Conservation (phyloP, 192 early-diverging fungal species). For the Mortierella claussenii region DNA sequence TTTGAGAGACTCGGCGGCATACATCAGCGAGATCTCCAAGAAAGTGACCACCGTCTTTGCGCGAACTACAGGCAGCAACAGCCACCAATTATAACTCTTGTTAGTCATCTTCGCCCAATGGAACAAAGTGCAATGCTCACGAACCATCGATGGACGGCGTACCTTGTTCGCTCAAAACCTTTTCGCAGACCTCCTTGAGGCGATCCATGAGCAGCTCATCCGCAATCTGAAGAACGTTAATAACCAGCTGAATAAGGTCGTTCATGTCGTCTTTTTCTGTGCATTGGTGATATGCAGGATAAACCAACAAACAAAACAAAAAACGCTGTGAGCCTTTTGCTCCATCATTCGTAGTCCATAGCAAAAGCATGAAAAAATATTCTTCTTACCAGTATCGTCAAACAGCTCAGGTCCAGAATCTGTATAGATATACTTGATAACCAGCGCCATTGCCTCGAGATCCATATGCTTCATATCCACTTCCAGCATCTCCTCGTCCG, state of each 20-base stretch:
- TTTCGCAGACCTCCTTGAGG: slow-evolving; percentile 57
- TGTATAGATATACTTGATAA: slow-evolving; percentile 67
- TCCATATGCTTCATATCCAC: slow-evolving; percentile 65
- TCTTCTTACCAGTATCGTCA: slow-evolving; percentile 29
- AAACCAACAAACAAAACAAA: not conserved
- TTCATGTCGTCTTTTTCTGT: slow-evolving; percentile 50
- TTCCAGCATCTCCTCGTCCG: slow-evolving; percentile 17
- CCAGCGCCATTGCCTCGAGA: slow-evolving; percentile 59
- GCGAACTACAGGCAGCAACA: slow-evolving; percentile 34
- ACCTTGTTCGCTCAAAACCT: slow-evolving; percentile 48
- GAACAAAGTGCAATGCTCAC: no score
- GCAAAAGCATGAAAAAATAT: no score
- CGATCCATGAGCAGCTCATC: slow-evolving; percentile 70
- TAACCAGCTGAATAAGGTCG: slow-evolving; percentile 61
- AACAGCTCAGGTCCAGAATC: slow-evolving; percentile 57
- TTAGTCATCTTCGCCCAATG: no score
- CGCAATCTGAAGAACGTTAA: slow-evolving; percentile 68
- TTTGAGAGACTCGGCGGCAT: slow-evolving; percentile 60
- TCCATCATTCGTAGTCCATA: no score
- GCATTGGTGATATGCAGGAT: not conserved
- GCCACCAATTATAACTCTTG: no score
- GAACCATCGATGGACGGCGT: no score
- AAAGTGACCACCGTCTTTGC: slow-evolving; percentile 63
- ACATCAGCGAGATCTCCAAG: slow-evolving; percentile 65
- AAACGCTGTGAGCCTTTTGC: no score